Evolutionary conservation across 208 protist genomes (phyloP), one percentile per base, ranked within the genome.

Genomic region (Wallacemonas sp.): DNA sequence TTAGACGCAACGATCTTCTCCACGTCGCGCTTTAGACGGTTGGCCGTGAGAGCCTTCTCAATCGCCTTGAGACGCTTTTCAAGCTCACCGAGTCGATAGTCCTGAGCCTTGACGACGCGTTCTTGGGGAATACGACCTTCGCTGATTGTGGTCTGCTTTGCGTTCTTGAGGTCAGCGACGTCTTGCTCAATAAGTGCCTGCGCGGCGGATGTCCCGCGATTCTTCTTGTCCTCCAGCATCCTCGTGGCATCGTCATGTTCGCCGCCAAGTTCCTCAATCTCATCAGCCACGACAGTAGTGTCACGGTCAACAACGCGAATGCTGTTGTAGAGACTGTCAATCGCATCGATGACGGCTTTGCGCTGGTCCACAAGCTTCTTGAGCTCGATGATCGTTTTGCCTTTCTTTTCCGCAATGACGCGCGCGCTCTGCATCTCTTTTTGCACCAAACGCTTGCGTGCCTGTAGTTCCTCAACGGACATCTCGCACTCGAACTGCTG

Each of bases 81-180:
- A 32, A 94, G 71, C 64, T 94, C 85, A 1, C 73, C 74, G 54
- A 94, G 70, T 39, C 89, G 89, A 60, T 88, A 92, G 34, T 94
- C 85, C 68, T 94, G 89, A 33, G 89, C 85, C 66, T 94, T 94
- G 17, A 94, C 78, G n/a, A 94, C 82, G 9, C 85, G 80, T 46
- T 94, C 89, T 63, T 92, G 85, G 17, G 79, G 77, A 39, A 78
- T 79, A 54, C 86, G 80, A 60, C 83, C 68, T 44, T 71, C 76
- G 52, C 76, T 81, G 12, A 88, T 68, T 1, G 74, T 80, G 34
- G 81, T 77, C 42, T 80, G 69, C 66, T 76, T 76, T 53, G 85
- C 76, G 17, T 54, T 58, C 61, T 82, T 81, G 45, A 94, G 68
- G 34, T 77, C 67, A 12, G 55, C 61, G 19, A 81, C 76, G 46